phyloP scores from a whole-genome alignment of 2,329 filamentous ascomycete genomes.

The Sordariomycetes sp. region DNA sequence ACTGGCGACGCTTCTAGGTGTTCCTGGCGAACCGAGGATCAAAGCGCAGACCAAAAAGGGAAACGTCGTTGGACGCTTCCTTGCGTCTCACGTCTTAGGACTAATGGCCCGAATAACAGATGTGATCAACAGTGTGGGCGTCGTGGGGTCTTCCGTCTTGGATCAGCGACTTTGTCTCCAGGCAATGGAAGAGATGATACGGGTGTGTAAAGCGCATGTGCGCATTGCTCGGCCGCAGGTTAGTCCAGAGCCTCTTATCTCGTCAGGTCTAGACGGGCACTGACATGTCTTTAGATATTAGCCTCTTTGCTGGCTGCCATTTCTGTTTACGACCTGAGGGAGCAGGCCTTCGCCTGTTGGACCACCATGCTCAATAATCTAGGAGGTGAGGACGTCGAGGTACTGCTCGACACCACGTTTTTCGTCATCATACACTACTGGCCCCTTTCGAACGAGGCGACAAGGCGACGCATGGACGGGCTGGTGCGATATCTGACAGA shows the following conservation, averaged over 20 bases:
- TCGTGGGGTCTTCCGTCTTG: conserved; percentile 39
- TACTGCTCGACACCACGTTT: conserved; percentile 79
- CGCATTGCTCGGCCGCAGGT: conserved; percentile 79
- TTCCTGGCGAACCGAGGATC: conserved; percentile 29
- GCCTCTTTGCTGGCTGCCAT: conserved; percentile 86
- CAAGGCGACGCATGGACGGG: conserved; percentile 46
- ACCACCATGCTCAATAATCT: conserved; percentile 64
- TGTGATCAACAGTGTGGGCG: conserved; percentile 57
- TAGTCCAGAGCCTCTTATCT: conserved; percentile 14
- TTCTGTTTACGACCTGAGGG: conserved; percentile 61
- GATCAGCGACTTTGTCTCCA: conserved; percentile 72
- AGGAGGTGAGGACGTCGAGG: conserved; percentile 67
- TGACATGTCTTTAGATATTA: conserved; percentile 71
- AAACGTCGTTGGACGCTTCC: conserved; percentile 59
- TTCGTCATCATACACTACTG: conserved; percentile 80
- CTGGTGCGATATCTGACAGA: conserved; percentile 56
- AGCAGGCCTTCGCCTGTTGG: conserved; percentile 78
- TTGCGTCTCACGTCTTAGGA: conserved; percentile 75
- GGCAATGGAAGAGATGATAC: conserved; percentile 82
- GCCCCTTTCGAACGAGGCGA: conserved; percentile 50
- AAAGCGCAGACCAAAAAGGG: conserved; percentile 38
- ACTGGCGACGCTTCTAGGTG: conserved; percentile 29
- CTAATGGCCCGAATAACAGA: conserved; percentile 78
- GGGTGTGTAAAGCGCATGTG: conserved; percentile 60
- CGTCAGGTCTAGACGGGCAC: conserved; percentile 19